These are phyloP conservation scores for Didymella sp. DNA, from an alignment of 2,329 filamentous ascomycete genomes.

Conservation along the genomic window DNA sequence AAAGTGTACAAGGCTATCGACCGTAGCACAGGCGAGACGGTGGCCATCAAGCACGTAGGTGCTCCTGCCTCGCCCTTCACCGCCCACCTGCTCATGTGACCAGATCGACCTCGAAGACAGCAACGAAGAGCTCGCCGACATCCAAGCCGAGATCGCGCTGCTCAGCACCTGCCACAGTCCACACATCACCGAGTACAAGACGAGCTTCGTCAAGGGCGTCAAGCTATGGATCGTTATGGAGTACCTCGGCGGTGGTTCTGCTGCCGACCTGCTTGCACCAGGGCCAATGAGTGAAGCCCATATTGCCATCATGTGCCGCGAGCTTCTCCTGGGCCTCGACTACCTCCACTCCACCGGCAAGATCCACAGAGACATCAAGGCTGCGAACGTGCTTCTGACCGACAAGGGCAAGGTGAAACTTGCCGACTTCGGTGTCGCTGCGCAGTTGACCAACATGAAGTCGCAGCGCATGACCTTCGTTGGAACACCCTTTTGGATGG, in stretches of 20 bases:
- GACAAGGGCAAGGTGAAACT: conserved; percentile 91
- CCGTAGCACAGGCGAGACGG: conserved; percentile 85
- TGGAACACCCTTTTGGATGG: conserved; percentile 95
- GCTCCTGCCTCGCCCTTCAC: neutral
- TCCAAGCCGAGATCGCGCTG: conserved; percentile 95
- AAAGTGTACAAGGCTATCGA: conserved; percentile 97
- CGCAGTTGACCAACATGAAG: conserved; percentile 96
- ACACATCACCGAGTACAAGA: conserved; percentile 95
- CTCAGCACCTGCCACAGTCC: conserved; percentile 93
- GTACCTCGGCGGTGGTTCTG: conserved; percentile 92
- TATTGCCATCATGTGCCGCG: conserved; percentile 92
- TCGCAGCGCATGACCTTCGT: conserved; percentile 98
- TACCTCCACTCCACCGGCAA: conserved; percentile 95
- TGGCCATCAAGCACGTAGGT: conserved; percentile 93
- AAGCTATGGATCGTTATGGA: conserved; percentile 99
- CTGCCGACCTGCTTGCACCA: conserved; percentile 90
- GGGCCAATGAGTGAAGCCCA: conserved; percentile 87
- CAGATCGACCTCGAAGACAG: conserved; percentile 98
- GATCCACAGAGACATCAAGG: conserved; percentile 96
- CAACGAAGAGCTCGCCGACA: conserved; percentile 97
- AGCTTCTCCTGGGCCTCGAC: conserved; percentile 86
- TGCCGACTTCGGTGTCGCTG: conserved; percentile 95
- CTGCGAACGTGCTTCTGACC: conserved; percentile 93
- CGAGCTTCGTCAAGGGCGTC: conserved; percentile 92
- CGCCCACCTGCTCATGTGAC: conserved; percentile 11